Conservation (phyloP, 768 basidiomycete species). For the Kwoniella mangroviensis region DNA sequence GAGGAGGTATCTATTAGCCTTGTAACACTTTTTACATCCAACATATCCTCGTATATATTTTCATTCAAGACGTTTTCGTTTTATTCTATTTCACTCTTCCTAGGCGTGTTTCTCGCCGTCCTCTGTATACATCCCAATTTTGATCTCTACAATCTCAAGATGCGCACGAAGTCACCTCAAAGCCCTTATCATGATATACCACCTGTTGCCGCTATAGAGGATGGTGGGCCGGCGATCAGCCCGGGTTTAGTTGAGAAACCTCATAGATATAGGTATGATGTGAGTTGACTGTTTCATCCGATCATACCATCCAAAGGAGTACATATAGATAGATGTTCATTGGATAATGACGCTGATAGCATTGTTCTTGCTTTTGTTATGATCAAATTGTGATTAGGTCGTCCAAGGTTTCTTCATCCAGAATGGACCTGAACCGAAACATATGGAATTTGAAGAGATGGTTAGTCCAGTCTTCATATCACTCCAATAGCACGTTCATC, state of each 20-base stretch:
- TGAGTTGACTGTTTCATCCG: conserved; percentile 23
- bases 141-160: background rate
- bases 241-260: conserved; percentile 34
- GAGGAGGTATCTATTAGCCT: no score
- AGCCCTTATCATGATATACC: conserved; percentile 31
- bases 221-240: conserved; percentile 34
- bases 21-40: no score
- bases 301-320: no score
- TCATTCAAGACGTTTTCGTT: conserved; percentile 5
- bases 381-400: no score
- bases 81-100: background rate
- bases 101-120: conserved; percentile 4
- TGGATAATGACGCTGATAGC: no score
- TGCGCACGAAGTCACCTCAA: background rate
- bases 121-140: conserved; percentile 1
- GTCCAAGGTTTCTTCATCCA: conserved; percentile 45
- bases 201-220: conserved; percentile 36
- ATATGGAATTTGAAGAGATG: conserved; percentile 38
- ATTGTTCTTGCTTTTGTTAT: no score
- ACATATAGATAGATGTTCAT: no score
- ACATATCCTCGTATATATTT: no score
- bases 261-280: conserved; percentile 42
- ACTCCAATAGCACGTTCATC: no score
- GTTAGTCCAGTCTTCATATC: conserved; percentile 28
- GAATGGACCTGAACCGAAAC: conserved; percentile 38